Percentiles rank a stretch among this genome's conserved stretches.
Conservation (phyloP, 1,139 yeast species). For the Keqinozyma sinolaborantium region DNA sequence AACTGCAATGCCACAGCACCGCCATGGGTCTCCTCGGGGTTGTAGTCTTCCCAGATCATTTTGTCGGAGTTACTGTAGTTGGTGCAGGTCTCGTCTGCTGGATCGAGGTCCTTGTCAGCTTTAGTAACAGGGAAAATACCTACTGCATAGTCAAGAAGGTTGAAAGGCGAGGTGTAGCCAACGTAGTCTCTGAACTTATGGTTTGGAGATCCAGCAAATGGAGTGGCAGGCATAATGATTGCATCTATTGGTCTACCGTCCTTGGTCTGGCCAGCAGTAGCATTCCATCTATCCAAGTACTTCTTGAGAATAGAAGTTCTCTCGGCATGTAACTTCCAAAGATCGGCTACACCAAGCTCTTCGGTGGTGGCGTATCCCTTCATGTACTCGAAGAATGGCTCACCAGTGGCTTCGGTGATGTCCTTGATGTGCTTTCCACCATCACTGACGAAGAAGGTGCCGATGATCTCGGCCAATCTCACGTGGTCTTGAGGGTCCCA, state of each 20-base stretch:
- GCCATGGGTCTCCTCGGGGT: constrained; percentile 55
- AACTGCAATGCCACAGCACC: constrained; percentile 68
- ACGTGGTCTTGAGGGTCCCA: constrained; percentile 46
- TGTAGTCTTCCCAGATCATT: constrained; percentile 34
- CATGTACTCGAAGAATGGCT: constrained; percentile 40
- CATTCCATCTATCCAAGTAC: constrained; percentile 36
- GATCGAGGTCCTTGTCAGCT: constrained; percentile 44
- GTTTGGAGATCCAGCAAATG: constrained; percentile 45
- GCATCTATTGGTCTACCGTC: constrained; percentile 47
- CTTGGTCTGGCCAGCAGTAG: constrained; percentile 23
- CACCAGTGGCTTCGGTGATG: constrained; percentile 39
- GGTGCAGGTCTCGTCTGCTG: constrained; percentile 13
- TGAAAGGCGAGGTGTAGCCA: constrained; percentile 57
- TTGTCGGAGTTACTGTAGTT: constrained; percentile 16
- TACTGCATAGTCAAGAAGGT: constrained; percentile 55
- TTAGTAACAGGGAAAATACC: constrained; percentile 58
- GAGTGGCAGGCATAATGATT: constrained; percentile 43
- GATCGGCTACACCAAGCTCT: constrained; percentile 32
- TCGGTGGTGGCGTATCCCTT: constrained; percentile 24
- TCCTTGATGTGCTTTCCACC: constrained; percentile 33
- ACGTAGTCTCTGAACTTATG: constrained; percentile 31
- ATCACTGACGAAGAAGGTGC: constrained; percentile 44
- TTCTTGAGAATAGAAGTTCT: constrained; percentile 27
- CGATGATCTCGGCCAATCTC: constrained; percentile 32
- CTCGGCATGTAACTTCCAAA: constrained; percentile 41